These are phyloP conservation scores for Platismatia glauca DNA, from an alignment of 495 filamentous ascomycete species.

Conservation along the genomic window DNA sequence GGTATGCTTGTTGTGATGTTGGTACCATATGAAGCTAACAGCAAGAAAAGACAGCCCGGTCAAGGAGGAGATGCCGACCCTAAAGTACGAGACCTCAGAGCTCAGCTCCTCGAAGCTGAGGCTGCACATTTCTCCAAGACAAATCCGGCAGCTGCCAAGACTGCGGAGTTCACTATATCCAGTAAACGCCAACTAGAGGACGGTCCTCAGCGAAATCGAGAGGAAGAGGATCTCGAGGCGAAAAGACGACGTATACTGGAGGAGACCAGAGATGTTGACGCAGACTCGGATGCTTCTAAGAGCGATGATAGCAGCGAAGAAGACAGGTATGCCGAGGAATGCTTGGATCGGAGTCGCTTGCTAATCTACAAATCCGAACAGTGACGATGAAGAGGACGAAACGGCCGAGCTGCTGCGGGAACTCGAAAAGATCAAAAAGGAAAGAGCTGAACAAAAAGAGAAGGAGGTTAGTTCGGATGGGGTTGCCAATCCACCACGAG, in stretches of 20 bases:
- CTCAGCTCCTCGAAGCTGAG: slow-evolving; percentile 84
- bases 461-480: slow-evolving; percentile 49
- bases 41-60: slow-evolving; percentile 56
- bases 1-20: slow-evolving; percentile 38
- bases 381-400: slow-evolving; percentile 80
- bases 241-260: slow-evolving; percentile 84
- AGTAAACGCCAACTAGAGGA: slow-evolving; percentile 63
- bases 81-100: slow-evolving; percentile 70
- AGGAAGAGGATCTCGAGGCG: slow-evolving; percentile 69
- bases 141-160: slow-evolving; percentile 39
- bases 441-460: slow-evolving; percentile 76
- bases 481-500: not conserved
- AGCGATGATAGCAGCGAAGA: slow-evolving; percentile 61
- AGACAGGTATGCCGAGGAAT: slow-evolving; percentile 39
- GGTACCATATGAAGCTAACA: slow-evolving; percentile 12
- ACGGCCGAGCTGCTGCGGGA: slow-evolving; percentile 85
- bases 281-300: slow-evolving; percentile 65
- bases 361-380: slow-evolving; percentile 15
- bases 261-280: slow-evolving; percentile 82
- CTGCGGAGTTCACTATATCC: slow-evolving; percentile 30
- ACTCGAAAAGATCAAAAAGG: slow-evolving; percentile 87
- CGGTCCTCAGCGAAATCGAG: slow-evolving; percentile 33
- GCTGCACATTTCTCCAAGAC: slow-evolving; percentile 79
- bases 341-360: not conserved
- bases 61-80: slow-evolving; percentile 79